A percentile compares a stretch with the other conserved stretches of the same genome.
Evolutionary conservation across 176 grass and related monocot species (phyloP).

Genomic region (Neostapfia colusana): DNA sequence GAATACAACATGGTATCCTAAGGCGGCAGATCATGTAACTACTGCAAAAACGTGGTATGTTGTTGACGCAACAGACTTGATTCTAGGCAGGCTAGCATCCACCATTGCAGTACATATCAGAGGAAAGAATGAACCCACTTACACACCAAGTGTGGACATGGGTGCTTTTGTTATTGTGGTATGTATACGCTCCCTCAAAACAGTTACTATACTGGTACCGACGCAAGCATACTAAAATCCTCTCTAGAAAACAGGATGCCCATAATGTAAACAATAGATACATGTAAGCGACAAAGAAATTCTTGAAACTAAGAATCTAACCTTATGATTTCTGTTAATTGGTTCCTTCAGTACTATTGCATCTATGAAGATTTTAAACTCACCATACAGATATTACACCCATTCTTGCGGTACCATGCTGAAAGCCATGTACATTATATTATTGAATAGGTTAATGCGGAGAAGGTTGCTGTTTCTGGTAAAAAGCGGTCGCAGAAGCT

Average conservation of each 20-base stretch:
- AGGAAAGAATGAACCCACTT: constrained; percentile 94
- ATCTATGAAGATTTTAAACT: constrained; percentile 20
- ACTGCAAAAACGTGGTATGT: constrained; percentile 97
- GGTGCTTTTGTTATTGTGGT: constrained; percentile 99
- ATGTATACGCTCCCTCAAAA: constrained; percentile 25
- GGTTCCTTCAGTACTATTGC: neutral
- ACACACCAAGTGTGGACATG: constrained; percentile 98
- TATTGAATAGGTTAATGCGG: constrained; percentile 78
- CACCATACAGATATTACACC: neutral
- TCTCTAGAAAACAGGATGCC: neutral
- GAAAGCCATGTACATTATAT: constrained; percentile 11
- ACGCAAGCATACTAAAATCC: neutral
- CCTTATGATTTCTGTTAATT: neutral
- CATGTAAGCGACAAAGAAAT: neutral
- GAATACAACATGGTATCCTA: constrained; percentile 98
- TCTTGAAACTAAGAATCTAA: neutral
- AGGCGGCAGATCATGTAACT: constrained; percentile 88
- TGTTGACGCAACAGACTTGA: constrained; percentile 88
- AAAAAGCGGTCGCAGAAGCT: constrained; percentile 89
- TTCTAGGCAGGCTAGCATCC: constrained; percentile 87
- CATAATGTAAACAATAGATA: neutral
- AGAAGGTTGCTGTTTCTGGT: constrained; percentile 96
- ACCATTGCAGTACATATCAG: constrained; percentile 97
- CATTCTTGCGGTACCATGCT: neutral
- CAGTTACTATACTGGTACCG: neutral